phyloP scores from a whole-genome alignment of 306 rosid genomes.

The Cucurbita moschata region DNA sequence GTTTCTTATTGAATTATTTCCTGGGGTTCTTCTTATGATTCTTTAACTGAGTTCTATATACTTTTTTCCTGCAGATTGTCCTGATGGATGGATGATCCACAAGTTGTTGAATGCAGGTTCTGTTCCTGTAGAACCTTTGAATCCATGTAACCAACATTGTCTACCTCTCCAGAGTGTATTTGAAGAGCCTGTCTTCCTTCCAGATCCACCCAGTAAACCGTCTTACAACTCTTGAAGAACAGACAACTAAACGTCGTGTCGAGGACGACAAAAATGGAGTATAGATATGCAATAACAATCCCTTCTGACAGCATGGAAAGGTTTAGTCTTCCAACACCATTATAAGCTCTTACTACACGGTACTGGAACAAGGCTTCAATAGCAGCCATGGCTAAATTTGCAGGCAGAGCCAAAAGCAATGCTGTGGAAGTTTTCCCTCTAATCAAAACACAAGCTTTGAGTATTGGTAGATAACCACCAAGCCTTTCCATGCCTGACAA shows the following conservation, averaged over 20 bases:
- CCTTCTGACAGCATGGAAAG: conserved; percentile 46
- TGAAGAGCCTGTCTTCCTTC: conserved; percentile 9
- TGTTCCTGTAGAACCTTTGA: conserved; percentile 6
- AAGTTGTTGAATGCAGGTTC: neutral
- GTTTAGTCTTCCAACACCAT: conserved; percentile 13
- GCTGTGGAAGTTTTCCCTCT: conserved; percentile 73
- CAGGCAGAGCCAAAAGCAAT: conserved; percentile 59
- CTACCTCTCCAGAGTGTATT: conserved; percentile 26
- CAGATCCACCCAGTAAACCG: conserved; percentile 16
- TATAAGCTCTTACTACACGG: conserved; percentile 45
- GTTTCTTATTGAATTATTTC: neutral
- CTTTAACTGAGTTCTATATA: neutral
- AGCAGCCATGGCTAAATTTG: conserved; percentile 56
- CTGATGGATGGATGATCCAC: neutral
- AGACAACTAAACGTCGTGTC: conserved; percentile 53
- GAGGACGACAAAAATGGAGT: conserved; percentile 56
- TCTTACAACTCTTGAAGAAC: conserved; percentile 53
- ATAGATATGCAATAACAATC: conserved; percentile 55
- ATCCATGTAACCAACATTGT: conserved; percentile 11
- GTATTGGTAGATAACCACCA: conserved; percentile 56
- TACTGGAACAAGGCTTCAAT: conserved; percentile 76
- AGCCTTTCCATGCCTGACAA: conserved; percentile 55
- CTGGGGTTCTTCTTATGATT: neutral
- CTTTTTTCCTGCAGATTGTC: neutral
- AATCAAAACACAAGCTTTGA: conserved; percentile 56